These are phyloP conservation scores for Fusarium aywerte DNA, from an alignment of 2,329 filamentous ascomycete genomes.

Conservation along the genomic window DNA sequence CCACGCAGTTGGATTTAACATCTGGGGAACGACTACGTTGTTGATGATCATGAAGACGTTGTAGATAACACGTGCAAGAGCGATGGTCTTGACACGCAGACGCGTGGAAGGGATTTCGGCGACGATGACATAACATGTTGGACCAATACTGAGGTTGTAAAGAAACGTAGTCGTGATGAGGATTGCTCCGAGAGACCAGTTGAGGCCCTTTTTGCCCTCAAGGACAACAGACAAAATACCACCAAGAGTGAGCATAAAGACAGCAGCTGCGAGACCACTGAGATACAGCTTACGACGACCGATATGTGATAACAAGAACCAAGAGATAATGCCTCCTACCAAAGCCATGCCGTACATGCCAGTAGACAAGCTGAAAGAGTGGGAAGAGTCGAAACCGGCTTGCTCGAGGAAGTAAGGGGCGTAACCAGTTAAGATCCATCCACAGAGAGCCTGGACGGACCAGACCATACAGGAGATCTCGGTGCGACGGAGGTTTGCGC, in stretches of 20 bases:
- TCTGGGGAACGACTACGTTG: slow-evolving; percentile 40
- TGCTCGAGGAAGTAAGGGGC: slow-evolving; percentile 56
- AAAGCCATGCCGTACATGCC: slow-evolving; percentile 55
- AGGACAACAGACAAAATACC: slow-evolving; percentile 52
- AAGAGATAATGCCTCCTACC: slow-evolving; percentile 54
- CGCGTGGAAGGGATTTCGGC: slow-evolving; percentile 53
- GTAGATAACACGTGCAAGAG: slow-evolving; percentile 48
- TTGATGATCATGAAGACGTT: slow-evolving; percentile 40
- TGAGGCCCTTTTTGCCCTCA: slow-evolving; percentile 35
- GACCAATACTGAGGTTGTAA: slow-evolving; percentile 46
- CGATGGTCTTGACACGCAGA: slow-evolving; percentile 54
- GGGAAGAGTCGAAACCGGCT: slow-evolving; percentile 52
- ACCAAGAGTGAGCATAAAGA: slow-evolving; percentile 52
- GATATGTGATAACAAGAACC: slow-evolving; percentile 51
- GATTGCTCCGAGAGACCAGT: slow-evolving; percentile 53
- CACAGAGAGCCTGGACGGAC: slow-evolving; percentile 41
- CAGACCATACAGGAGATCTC: slow-evolving; percentile 45
- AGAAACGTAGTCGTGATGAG: slow-evolving; percentile 54
- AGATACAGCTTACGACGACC: slow-evolving; percentile 56
- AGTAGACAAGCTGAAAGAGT: slow-evolving; percentile 54
- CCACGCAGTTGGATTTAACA: slow-evolving; percentile 43
- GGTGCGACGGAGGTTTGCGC: slow-evolving; percentile 43
- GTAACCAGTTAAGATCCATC: slow-evolving; percentile 34
- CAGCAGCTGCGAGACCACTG: slow-evolving; percentile 47
- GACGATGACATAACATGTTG: slow-evolving; percentile 51